These are phyloP conservation scores for Colletotrichum simmondsii DNA, from an alignment of 2,329 filamentous ascomycete genomes.

Conservation along the genomic window DNA sequence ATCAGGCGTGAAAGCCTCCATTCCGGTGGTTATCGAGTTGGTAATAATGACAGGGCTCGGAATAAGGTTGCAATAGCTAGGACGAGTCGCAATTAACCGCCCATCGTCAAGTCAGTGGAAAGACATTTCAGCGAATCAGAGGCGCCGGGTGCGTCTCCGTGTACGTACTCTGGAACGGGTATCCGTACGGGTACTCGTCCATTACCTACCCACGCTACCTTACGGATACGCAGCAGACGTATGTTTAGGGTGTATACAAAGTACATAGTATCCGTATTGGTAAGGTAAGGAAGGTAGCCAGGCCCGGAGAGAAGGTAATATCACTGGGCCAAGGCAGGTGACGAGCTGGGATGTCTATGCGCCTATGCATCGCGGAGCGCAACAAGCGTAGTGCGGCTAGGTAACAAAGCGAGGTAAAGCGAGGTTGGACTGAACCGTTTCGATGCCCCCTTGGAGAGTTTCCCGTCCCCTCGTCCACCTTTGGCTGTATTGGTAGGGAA, in stretches of 20 bases:
- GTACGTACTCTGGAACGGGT: neutral
- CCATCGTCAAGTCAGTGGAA: slow-evolving; percentile 1
- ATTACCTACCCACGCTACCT: neutral
- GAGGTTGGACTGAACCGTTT: neutral
- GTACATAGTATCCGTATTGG: too few species aligned
- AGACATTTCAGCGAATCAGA: slow-evolving; percentile 9
- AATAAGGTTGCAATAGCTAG: slow-evolving; percentile 30
- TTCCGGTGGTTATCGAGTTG: slow-evolving; percentile 6
- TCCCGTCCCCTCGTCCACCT: neutral
- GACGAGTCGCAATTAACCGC: slow-evolving; percentile 20
- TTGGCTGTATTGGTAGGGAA: neutral
- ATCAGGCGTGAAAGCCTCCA: neutral
- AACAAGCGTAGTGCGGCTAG: neutral
- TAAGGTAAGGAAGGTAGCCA: neutral
- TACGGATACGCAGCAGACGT: too few species aligned
- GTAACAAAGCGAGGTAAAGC: neutral
- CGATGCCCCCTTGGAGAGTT: neutral
- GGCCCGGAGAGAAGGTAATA: neutral
- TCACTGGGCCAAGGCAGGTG: neutral
- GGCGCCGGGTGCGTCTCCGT: neutral
- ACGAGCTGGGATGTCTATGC: neutral
- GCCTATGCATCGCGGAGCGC: neutral
- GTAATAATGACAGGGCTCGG: slow-evolving; percentile 16
- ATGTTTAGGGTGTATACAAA: too few species aligned
- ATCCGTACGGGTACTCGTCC: neutral